A percentile compares a stretch with the other conserved stretches of the same genome.
These are phyloP conservation scores for Capsicum pubescens DNA, from an alignment of 257 asterid species.

Conservation along the genomic window DNA sequence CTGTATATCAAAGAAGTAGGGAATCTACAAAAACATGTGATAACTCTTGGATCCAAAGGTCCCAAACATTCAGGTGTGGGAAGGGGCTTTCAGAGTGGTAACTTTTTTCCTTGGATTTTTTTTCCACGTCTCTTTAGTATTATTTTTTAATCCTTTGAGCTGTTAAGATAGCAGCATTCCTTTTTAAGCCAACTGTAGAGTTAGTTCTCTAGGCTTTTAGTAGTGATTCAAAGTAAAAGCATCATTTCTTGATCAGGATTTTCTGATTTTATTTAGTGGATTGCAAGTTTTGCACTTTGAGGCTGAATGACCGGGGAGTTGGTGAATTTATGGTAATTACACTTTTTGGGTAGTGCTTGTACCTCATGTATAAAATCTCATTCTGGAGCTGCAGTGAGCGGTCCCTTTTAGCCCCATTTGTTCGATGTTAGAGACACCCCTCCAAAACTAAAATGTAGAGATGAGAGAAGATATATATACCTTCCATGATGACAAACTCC, in stretches of 20 bases:
- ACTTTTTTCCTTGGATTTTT: not conserved
- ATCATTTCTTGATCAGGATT: not conserved
- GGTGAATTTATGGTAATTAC: not conserved
- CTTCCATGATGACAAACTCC: not conserved
- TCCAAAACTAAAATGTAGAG: not conserved
- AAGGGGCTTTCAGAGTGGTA: not conserved
- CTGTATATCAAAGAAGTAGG: not conserved
- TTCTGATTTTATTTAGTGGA: not conserved
- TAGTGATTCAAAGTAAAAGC: slow-evolving; percentile 20
- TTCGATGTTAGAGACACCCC: not conserved
- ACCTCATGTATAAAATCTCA: not conserved
- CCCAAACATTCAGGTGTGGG: slow-evolving; percentile 1
- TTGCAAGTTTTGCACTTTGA: slow-evolving; percentile 21
- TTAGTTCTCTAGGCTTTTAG: not conserved
- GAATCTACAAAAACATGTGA: slow-evolving; percentile 21
- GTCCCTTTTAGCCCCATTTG: not conserved
- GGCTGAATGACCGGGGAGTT: not conserved
- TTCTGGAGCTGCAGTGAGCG: slow-evolving; percentile 6
- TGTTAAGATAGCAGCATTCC: not conserved
- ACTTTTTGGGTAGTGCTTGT: slow-evolving; percentile 9
- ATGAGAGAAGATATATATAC: not conserved
- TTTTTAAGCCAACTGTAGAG: not conserved
- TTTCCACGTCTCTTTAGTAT: not conserved
- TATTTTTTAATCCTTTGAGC: not conserved
- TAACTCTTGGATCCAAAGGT: not conserved